phyloP scores from a whole-genome alignment of 169 alveolate species.

The Eimeria necatrix region DNA sequence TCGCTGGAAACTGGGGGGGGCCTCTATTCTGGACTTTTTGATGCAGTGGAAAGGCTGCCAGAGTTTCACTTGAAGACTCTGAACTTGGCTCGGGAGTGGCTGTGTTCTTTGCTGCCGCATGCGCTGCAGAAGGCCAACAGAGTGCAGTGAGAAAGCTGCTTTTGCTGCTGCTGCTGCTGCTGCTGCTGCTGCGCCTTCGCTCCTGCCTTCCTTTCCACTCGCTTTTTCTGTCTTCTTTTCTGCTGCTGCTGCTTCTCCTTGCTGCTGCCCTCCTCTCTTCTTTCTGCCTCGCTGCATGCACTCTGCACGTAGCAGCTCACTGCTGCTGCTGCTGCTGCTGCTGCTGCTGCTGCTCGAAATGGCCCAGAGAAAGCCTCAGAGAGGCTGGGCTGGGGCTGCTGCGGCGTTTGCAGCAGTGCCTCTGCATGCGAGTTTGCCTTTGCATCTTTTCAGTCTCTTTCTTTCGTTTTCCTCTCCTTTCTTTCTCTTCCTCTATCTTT shows the following conservation, averaged over 20 bases:
- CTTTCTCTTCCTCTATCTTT: background rate
- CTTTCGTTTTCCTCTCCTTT: constrained; percentile 13
- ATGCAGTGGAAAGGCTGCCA: constrained; percentile 68
- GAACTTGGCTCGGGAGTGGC: constrained; percentile 91
- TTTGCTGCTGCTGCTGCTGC: too few relatives aligned
- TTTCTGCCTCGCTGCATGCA: too few relatives aligned
- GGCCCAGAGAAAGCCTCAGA: too few relatives aligned
- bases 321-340: too few relatives aligned
- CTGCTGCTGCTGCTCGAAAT: too few relatives aligned
- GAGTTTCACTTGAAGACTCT: constrained; percentile 85
- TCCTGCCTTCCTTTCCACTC: background rate
- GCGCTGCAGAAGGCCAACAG: constrained; percentile 89
- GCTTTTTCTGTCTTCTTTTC: background rate
- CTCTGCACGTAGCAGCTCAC: too few relatives aligned
- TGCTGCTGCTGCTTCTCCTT: background rate
- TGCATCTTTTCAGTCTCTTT: background rate
- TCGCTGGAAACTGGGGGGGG: constrained; percentile 12
- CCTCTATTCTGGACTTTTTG: constrained; percentile 63
- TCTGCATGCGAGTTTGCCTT: too few relatives aligned
- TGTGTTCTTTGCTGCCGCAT: constrained; percentile 93
- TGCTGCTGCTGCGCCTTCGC: background rate
- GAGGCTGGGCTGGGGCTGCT: too few relatives aligned
- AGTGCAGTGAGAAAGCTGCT: constrained; percentile 82
- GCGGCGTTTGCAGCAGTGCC: too few relatives aligned
- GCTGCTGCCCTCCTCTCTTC: background rate